Evolutionary conservation across 495 filamentous ascomycete genomes (phyloP), one percentile per base, ranked within the genome.

Genomic region (Penicillium paradoxum): DNA sequence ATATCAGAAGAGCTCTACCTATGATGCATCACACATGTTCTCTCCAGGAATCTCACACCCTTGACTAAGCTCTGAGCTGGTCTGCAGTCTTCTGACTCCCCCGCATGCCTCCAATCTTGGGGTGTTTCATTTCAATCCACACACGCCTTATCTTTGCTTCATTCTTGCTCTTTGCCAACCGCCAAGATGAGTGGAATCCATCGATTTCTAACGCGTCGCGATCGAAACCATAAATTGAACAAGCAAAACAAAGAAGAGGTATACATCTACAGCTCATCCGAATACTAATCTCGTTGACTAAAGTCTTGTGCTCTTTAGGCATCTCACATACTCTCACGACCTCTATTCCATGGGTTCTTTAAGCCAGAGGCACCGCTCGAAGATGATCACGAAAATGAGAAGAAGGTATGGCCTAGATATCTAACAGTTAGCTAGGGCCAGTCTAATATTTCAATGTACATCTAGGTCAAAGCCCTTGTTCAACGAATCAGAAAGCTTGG

Each of bases 141-240:
- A 40, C 43, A 30, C n/a, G n/a, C 25, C 45, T 22, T 51, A 24
- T 51, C 10, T 29, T 36, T 22, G 33, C 1, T 11, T 11, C 25
- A 15, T 44, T 4, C 8, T 7, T n/a, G n/a, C 6, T 11, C n/a
- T 48, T 14, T 19, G 22, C 9, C 24, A 7, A 3, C 37, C 30
- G 37, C 14, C 15, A 57, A 41, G 13, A 84, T 83, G 79, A 81
- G 76, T 66, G 81, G 80, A 8, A 78, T 88, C 55, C 78, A 83
- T 55, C 72, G 81, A 56, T 85, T 93, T 59, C 81, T 90, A 45
- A 90, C 85, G 46, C 80, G 84, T 56, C 81, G 88, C 39, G 88
- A 91, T 38, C 90, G 86, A 67, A 70, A 72, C 56, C 73, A 71
- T 22, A 68, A 72, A 54, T 71, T 78, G 62, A 62, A 58, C 45